Conservation (phyloP, 148 eudicot genomes). For the Cornus kousa region DNA sequence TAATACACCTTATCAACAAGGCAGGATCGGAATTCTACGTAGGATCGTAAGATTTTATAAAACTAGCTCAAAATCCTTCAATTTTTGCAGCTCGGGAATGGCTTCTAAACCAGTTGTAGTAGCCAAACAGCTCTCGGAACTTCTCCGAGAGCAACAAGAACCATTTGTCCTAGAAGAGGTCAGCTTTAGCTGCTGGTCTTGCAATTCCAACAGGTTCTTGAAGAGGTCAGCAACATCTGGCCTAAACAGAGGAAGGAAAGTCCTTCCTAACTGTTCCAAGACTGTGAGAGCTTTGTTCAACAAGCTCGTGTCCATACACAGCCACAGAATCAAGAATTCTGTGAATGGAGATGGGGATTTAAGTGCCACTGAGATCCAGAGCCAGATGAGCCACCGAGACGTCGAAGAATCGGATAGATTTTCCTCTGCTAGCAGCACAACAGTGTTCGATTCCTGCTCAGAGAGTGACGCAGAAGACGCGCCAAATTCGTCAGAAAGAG, state of each 20-base stretch:
- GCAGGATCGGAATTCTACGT: too few relatives aligned
- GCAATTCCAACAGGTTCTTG: slow-evolving; percentile 16
- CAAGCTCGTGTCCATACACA: slow-evolving; percentile 22
- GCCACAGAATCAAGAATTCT: slow-evolving; percentile 18
- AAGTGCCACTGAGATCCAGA: not conserved
- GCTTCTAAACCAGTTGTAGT: slow-evolving; percentile 26
- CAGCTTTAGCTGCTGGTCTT: slow-evolving; percentile 19
- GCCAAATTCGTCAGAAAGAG: slow-evolving; percentile 1
- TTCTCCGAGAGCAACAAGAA: slow-evolving; percentile 64
- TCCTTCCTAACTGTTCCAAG: slow-evolving; percentile 28
- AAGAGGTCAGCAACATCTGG: slow-evolving; percentile 21
- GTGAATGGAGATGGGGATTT: not conserved
- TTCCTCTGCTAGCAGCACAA: slow-evolving; percentile 30
- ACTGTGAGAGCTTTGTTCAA: slow-evolving; percentile 31
- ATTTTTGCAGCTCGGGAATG: slow-evolving; percentile 16
- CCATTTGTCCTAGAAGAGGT: slow-evolving; percentile 50
- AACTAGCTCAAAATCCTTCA: not conserved
- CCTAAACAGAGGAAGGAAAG: slow-evolving; percentile 11
- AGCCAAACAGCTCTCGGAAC: slow-evolving; percentile 44
- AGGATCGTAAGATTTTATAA: too few relatives aligned
- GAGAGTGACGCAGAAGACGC: slow-evolving; percentile 31
- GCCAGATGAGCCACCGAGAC: slow-evolving; percentile 9
- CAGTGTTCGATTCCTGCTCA: slow-evolving; percentile 34
- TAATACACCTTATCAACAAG: not conserved
- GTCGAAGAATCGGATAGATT: slow-evolving; percentile 19